Evolutionary conservation across 2,329 filamentous ascomycete species (phyloP).

Genomic region (Pestalotiopsis sp.): DNA sequence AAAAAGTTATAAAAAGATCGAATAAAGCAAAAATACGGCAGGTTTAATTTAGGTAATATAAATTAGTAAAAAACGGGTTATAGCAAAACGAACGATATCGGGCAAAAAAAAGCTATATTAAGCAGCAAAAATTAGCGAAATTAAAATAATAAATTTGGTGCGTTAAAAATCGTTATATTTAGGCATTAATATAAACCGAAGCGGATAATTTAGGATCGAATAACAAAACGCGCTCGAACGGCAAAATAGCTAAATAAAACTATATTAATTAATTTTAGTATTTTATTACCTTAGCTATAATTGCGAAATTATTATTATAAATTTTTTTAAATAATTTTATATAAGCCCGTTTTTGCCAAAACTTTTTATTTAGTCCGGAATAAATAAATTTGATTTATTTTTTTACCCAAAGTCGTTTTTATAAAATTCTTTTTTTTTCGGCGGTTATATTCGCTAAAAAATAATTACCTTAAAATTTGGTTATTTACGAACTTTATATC

Average conservation of each 20-base stretch:
- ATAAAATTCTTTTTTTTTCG: too few relatives aligned
- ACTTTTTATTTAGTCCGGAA: too few relatives aligned
- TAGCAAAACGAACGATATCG: neutral
- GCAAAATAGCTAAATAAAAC: neutral
- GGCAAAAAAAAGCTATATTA: neutral
- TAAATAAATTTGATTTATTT: too few relatives aligned
- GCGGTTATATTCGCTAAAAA: too few relatives aligned
- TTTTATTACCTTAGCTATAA: too few relatives aligned
- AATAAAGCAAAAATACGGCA: neutral
- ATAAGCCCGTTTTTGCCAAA: too few relatives aligned
- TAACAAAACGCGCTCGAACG: neutral
- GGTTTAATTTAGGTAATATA: neutral
- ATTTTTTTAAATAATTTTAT: neutral
- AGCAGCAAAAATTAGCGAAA: neutral
- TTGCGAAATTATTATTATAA: neutral
- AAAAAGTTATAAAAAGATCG: neutral
- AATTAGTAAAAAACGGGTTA: neutral
- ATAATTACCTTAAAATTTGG: too few relatives aligned
- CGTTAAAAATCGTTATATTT: neutral
- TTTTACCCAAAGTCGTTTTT: too few relatives aligned
- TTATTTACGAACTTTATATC: too few relatives aligned
- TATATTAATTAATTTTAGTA: too few relatives aligned
- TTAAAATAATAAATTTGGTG: neutral
- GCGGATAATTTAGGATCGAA: neutral
- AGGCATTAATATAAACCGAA: neutral